A percentile compares a stretch with the other conserved stretches of the same genome.
These are phyloP conservation scores for Naganishia vaughanmartiniae DNA, from an alignment of 768 basidiomycete genomes.

Conservation along the genomic window DNA sequence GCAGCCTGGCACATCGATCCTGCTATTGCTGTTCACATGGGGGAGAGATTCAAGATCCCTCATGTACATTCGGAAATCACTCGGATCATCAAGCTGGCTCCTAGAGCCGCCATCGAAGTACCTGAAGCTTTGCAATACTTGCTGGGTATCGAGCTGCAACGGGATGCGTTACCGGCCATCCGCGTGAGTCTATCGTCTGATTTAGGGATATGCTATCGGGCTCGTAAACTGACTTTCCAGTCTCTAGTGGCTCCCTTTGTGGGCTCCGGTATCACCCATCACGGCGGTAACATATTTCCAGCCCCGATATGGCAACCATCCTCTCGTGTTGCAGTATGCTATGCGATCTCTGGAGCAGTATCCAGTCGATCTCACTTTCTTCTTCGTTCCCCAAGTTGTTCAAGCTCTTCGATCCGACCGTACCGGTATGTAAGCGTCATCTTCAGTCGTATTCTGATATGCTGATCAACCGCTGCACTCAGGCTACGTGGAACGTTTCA, in stretches of 20 bases:
- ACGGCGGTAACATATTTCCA: constrained; percentile 67
- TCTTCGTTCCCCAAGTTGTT: constrained; percentile 97
- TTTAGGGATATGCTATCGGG: neutral
- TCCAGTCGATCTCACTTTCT: constrained; percentile 91
- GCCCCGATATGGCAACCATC: constrained; percentile 75
- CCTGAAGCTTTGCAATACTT: constrained; percentile 80
- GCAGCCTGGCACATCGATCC: constrained; percentile 81
- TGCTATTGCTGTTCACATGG: constrained; percentile 73
- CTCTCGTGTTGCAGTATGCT: constrained; percentile 87
- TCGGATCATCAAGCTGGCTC: constrained; percentile 69
- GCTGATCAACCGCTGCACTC: neutral
- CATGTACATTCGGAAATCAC: constrained; percentile 69
- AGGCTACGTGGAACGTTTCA: constrained; percentile 94
- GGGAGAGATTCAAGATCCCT: constrained; percentile 79
- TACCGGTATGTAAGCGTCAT: constrained; percentile 60
- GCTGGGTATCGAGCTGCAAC: constrained; percentile 68
- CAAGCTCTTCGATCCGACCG: constrained; percentile 90
- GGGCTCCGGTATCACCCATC: constrained; percentile 75
- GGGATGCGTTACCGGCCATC: constrained; percentile 63
- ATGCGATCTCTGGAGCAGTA: constrained; percentile 93
- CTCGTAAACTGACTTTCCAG: neutral
- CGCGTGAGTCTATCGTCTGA: constrained; percentile 60
- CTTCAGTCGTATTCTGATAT: neutral
- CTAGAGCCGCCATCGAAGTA: constrained; percentile 66
- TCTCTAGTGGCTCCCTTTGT: constrained; percentile 74